Base-by-base conservation (phyloP, 345 rosid genomes). In the Citrus mangshanensis region DNA sequence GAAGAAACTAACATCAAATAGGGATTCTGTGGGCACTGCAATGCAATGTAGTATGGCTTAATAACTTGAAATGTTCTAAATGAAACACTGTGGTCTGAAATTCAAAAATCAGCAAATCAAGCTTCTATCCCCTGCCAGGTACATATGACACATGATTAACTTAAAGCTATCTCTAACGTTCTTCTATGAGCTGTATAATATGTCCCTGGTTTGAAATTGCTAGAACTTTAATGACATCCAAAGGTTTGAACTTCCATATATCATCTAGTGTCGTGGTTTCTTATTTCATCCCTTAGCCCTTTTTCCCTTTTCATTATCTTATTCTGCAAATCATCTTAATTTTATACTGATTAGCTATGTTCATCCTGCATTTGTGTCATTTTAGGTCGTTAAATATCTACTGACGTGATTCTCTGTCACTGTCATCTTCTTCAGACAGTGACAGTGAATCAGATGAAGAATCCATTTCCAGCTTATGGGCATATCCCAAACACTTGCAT, bases 1-100 rank as follows among this genome's bases (percentile, higher is more conserved):
- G 21, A 87, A 83, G 83, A 82, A 70, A 72, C 72, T 90, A 61
- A 83, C 79, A 74, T 83, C 89, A 62, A 80, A 84, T 62, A 83
- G 97, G 98, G 96, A 58, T 90, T 86, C 40, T 93, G 97, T 67
- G 35, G 49, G 49, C 77, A 62, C 32, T 95, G 98, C 78, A 81
- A 84, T 56, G 38, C 87, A 19, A n/a, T n/a, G 68, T 90, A 51
- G 92, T 92, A 65, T 92, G 95, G 92, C 88, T 88, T 54, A 79
- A 81, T 73, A 72, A 79, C 82, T 68, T 81, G 76, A 86, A 84
- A 75, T 89, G 93, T 81, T 75, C 85, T 4, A 86, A 70, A 63
- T 82, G 74, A n/a, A n/a, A n/a, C n/a, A n/a, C 55, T 67, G 72
- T 28, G 51, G 56, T 34, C 59, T 49, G 7, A 78, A 70, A 60